Evolutionary conservation across 2,329 filamentous ascomycete species (phyloP).

Genomic region (Talaromyces verruculosus): DNA sequence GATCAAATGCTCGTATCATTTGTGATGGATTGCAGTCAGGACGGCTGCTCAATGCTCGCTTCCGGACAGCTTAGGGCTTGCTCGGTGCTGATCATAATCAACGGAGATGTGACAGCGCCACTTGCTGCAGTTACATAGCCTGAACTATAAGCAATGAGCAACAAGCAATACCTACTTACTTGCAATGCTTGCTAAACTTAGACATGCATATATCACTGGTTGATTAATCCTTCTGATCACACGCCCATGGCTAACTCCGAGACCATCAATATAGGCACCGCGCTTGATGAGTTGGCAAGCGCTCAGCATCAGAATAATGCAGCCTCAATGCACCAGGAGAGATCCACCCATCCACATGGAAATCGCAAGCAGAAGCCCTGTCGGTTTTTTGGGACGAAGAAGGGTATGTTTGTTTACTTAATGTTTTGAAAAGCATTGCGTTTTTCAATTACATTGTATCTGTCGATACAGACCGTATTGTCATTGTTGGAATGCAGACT

Average conservation of each 20-base stretch:
- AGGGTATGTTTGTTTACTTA: slow-evolving; percentile 35
- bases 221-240: slow-evolving; percentile 24
- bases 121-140: slow-evolving; percentile 15
- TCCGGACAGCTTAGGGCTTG: neutral
- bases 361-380: slow-evolving; percentile 29
- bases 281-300: slow-evolving; percentile 29
- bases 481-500: slow-evolving; percentile 16
- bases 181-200: neutral
- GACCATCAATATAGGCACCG: slow-evolving; percentile 21
- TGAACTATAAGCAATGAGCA: neutral
- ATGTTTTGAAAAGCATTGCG: slow-evolving; percentile 8
- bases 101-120: slow-evolving; percentile 11
- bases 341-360: slow-evolving; percentile 23
- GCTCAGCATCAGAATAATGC: slow-evolving; percentile 26
- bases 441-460: slow-evolving; percentile 23
- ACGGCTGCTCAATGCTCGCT: neutral
- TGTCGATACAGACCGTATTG: slow-evolving; percentile 14
- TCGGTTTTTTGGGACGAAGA: slow-evolving; percentile 41
- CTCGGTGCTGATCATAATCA: slow-evolving; percentile 1
- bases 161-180: neutral
- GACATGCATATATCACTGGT: neutral
- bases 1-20: slow-evolving; percentile 15
- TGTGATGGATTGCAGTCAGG: neutral
- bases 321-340: slow-evolving; percentile 19
- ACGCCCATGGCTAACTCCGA: slow-evolving; percentile 25